phyloP scores from a whole-genome alignment of 768 basidiomycete species.

The Ramaria sp. region DNA sequence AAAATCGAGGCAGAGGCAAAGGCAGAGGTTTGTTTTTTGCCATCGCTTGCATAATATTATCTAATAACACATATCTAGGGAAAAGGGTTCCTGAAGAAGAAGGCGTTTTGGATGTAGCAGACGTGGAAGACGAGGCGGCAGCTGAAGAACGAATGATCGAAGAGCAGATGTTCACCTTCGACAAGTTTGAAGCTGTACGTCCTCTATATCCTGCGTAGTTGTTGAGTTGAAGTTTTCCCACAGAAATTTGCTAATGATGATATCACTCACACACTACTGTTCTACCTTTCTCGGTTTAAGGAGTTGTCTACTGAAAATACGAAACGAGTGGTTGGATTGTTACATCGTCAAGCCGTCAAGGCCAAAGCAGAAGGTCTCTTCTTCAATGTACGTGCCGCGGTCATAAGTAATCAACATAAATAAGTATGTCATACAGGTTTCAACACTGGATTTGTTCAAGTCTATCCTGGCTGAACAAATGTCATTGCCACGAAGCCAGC shows the following conservation, averaged over 20 bases:
- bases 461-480: conserved; percentile 72
- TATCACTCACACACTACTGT: conserved; percentile 72
- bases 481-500: conserved; percentile 64
- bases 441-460: conserved; percentile 83
- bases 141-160: conserved; percentile 48
- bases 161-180: conserved; percentile 88
- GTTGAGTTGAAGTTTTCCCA: neutral
- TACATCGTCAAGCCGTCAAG: conserved; percentile 85
- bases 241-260: conserved; percentile 88
- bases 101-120: conserved; percentile 58
- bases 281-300: conserved; percentile 74
- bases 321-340: conserved; percentile 78
- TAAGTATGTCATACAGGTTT: conserved; percentile 46
- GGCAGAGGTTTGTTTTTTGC: neutral
- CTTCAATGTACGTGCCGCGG: conserved; percentile 58
- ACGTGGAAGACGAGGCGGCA: conserved; percentile 43
- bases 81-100: conserved; percentile 25
- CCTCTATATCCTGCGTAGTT: conserved; percentile 3
- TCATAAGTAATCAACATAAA: neutral
- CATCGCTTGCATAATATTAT: neutral
- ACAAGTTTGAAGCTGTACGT: conserved; percentile 78
- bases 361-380: conserved; percentile 91
- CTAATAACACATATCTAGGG: neutral
- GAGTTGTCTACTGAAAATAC: conserved; percentile 80
- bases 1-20: conserved; percentile 4